These are phyloP conservation scores for Coelastrella sp. DNA, from an alignment of 139 green algal genomes.

Conservation along the genomic window DNA sequence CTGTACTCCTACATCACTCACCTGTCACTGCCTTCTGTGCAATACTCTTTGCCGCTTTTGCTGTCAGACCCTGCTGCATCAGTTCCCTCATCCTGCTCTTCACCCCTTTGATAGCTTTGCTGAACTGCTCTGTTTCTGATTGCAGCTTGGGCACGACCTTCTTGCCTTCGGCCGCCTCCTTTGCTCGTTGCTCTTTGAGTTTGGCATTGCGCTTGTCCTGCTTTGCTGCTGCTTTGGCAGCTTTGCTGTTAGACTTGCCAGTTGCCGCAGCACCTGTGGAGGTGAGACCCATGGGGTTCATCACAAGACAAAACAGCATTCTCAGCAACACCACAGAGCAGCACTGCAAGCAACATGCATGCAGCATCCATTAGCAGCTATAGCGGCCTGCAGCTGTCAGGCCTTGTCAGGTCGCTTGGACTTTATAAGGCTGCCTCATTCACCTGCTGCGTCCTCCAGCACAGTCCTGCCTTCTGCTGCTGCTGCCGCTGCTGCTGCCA, in stretches of 20 bases:
- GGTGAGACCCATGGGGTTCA: too few species aligned
- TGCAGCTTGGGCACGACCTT: conserved; percentile 36
- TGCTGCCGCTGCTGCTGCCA: conserved; percentile 35
- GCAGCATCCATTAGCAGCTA: neutral
- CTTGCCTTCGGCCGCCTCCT: conserved; percentile 22
- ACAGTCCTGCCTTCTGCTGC: conserved; percentile 34
- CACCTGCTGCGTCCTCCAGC: conserved; percentile 27
- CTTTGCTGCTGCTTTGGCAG: conserved; percentile 42
- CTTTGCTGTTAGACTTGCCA: neutral
- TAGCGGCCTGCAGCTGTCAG: too few species aligned
- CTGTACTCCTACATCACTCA: neutral
- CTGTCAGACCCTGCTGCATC: conserved; percentile 72
- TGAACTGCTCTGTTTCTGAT: conserved; percentile 58
- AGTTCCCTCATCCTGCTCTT: conserved; percentile 76
- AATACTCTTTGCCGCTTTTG: conserved; percentile 68
- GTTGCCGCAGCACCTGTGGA: neutral
- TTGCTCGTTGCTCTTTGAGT: conserved; percentile 36
- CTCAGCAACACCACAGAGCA: neutral
- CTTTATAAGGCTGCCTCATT: neutral
- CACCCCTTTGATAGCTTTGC: conserved; percentile 56
- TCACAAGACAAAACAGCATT: neutral
- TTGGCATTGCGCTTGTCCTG: conserved; percentile 47
- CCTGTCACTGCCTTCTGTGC: conserved; percentile 65
- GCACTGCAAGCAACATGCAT: too few species aligned
- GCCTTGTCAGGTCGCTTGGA: too few species aligned